Percentiles rank a stretch among this genome's conserved stretches.
phyloP scores from a whole-genome alignment of 441 rosid genomes.

The Jatropha multifida region DNA sequence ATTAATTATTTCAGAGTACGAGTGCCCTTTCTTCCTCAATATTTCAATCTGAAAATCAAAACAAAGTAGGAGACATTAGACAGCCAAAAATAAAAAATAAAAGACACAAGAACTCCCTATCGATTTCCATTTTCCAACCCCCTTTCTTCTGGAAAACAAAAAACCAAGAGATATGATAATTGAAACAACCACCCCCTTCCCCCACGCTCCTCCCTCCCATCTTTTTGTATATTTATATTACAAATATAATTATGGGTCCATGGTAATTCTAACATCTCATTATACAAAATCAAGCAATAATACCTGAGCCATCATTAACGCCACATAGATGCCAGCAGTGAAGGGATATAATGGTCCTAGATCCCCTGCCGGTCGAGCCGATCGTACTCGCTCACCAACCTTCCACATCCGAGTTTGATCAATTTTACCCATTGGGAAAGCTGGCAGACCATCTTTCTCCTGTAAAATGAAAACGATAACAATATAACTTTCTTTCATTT shows the following conservation, averaged over 20 bases:
- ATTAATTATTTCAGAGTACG: constrained; percentile 91
- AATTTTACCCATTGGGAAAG: constrained; percentile 97
- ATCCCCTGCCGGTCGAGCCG: constrained; percentile 68
- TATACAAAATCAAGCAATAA: background rate
- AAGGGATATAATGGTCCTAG: constrained; percentile 82
- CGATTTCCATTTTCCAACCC: background rate
- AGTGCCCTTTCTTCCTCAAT: constrained; percentile 94
- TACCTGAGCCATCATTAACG: constrained; percentile 99
- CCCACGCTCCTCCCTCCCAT: no score
- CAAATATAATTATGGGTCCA: no score
- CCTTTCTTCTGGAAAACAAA: background rate
- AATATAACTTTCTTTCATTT: background rate
- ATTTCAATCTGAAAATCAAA: constrained; percentile 63
- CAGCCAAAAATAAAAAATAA: no score
- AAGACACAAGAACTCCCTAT: background rate
- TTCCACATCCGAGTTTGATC: constrained; percentile 98
- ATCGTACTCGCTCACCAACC: constrained; percentile 83
- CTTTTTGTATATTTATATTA: no score
- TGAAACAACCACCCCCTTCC: no score
- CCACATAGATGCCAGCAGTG: constrained; percentile 92
- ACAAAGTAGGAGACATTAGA: background rate
- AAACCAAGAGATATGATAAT: background rate
- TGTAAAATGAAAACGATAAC: constrained; percentile 23
- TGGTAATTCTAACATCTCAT: background rate
- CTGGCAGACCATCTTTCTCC: constrained; percentile 93